Evolutionary conservation across 768 basidiomycete species (phyloP).

Genomic region (Gyrodon lividus): DNA sequence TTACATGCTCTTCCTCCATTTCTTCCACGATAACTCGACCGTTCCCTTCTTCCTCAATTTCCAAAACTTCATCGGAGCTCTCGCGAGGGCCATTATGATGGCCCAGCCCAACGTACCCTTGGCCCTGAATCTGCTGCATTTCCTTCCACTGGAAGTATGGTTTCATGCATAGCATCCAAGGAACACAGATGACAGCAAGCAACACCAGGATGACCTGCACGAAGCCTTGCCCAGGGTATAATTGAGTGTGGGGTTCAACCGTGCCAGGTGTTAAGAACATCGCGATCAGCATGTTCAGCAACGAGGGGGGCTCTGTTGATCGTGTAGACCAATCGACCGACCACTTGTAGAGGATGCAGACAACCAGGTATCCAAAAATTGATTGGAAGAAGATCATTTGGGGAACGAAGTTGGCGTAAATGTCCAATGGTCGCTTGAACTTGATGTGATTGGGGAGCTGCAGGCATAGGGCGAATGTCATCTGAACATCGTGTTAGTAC

Average conservation of each 20-base stretch:
- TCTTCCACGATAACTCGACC: constrained; percentile 73
- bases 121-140: constrained; percentile 74
- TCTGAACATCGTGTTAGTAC: constrained; percentile 49
- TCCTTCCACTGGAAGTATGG: constrained; percentile 93
- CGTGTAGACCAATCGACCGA: constrained; percentile 83
- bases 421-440: constrained; percentile 84
- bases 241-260: constrained; percentile 62
- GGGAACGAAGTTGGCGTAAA: constrained; percentile 94
- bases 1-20: constrained; percentile 66
- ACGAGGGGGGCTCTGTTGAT: constrained; percentile 72
- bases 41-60: constrained; percentile 81
- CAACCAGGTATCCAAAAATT: constrained; percentile 93
- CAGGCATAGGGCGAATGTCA: constrained; percentile 97
- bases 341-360: constrained; percentile 99
- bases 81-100: constrained; percentile 56
- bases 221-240: constrained; percentile 86
- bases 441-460: constrained; percentile 94
- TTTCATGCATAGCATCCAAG: constrained; percentile 91
- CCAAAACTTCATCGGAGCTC: constrained; percentile 60
- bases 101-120: constrained; percentile 77
- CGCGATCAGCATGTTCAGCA: constrained; percentile 92
- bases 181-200: constrained; percentile 84
- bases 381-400: constrained; percentile 97
- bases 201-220: constrained; percentile 79
- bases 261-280: constrained; percentile 94